phyloP scores from a whole-genome alignment of 495 filamentous ascomycete genomes.

The Neurospora sp. region DNA sequence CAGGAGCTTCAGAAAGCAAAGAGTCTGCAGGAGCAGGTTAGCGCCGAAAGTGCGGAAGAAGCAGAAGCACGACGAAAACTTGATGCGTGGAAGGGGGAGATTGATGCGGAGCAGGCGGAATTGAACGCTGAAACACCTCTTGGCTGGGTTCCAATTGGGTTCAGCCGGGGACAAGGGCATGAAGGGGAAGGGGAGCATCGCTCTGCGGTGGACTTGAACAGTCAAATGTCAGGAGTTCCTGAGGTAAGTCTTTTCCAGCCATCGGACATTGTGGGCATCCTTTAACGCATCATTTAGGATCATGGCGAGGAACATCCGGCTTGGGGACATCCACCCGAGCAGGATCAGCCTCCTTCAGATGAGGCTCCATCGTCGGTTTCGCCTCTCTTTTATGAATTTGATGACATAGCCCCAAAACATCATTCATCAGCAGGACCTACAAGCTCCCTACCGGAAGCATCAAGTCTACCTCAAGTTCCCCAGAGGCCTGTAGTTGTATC shows the following conservation, averaged over 20 bases:
- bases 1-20: not conserved
- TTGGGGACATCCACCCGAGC: not conserved
- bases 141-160: not conserved
- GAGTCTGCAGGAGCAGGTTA: not conserved
- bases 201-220: not conserved
- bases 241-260: not conserved
- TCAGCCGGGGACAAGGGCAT: not conserved
- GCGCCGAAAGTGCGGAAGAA: not conserved
- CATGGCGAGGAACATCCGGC: not conserved
- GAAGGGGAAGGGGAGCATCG: not conserved
- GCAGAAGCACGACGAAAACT: not conserved
- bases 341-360: not conserved
- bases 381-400: not conserved
- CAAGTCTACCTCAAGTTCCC: not conserved
- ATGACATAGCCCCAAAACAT: too few species aligned
- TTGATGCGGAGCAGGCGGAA: not conserved
- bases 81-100: not conserved
- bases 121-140: not conserved
- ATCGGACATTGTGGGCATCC: not conserved
- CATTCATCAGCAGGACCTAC: not conserved
- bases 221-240: not conserved
- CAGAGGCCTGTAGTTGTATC: not conserved
- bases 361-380: not conserved
- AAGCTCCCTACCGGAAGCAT: not conserved
- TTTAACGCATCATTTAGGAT: not conserved